A percentile compares a stretch with the other conserved stretches of the same genome.
These are phyloP conservation scores for Pythium graminicola DNA, from an alignment of 352 stramenopile species.

Conservation along the genomic window DNA sequence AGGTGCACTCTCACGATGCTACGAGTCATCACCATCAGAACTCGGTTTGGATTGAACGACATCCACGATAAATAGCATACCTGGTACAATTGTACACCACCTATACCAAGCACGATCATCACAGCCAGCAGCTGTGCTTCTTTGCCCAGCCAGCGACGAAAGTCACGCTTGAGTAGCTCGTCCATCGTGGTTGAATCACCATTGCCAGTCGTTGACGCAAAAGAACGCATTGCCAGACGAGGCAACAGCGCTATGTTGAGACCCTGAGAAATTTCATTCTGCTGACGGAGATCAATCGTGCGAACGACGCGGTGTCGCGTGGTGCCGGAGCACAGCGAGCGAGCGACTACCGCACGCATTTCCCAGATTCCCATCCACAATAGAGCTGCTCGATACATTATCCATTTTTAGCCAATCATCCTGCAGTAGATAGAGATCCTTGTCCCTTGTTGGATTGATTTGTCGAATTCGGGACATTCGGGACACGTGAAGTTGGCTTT, in stretches of 20 bases:
- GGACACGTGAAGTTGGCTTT: slow-evolving; percentile 11
- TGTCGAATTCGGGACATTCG: slow-evolving; percentile 12
- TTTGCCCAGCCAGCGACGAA: slow-evolving; percentile 48
- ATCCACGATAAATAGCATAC: slow-evolving; percentile 21
- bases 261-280: too few species aligned
- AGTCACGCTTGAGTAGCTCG: slow-evolving; percentile 55
- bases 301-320: neutral
- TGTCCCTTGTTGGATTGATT: slow-evolving; percentile 1
- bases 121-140: slow-evolving; percentile 41
- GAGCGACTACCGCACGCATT: neutral
- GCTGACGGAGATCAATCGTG: neutral
- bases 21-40: neutral
- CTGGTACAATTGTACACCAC: slow-evolving; percentile 64
- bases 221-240: neutral
- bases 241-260: too few species aligned
- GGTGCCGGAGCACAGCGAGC: neutral
- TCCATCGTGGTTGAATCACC: slow-evolving; percentile 16
- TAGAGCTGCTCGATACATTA: neutral
- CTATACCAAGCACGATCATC: slow-evolving; percentile 39
- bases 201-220: slow-evolving; percentile 4
- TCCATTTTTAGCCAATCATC: slow-evolving; percentile 13
- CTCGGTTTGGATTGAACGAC: neutral
- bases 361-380: neutral
- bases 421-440: too few species aligned
- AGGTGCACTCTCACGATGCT: slow-evolving; percentile 60